Evolutionary conservation across 805 yeast species (phyloP).

Genomic region (Hanseniaspora clermontiae): DNA sequence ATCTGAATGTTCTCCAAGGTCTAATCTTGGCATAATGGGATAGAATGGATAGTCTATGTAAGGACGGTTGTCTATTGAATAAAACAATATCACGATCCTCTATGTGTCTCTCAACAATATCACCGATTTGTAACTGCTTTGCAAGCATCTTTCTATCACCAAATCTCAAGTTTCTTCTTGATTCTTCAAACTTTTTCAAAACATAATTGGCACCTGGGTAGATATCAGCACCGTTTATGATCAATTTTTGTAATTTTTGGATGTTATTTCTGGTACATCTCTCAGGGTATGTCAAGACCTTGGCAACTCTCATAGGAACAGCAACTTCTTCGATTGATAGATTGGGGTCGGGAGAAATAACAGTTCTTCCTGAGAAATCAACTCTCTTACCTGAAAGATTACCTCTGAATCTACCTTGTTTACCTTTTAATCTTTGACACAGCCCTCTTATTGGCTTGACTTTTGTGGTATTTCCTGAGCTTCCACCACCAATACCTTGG

Average conservation of each 20-base stretch:
- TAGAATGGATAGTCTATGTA: slow-evolving; percentile 84
- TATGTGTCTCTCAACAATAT: slow-evolving; percentile 87
- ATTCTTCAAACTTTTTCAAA: slow-evolving; percentile 66
- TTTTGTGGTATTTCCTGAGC: slow-evolving; percentile 26
- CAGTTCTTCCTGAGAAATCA: slow-evolving; percentile 95
- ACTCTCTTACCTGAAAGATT: slow-evolving; percentile 96
- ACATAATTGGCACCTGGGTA: slow-evolving; percentile 97
- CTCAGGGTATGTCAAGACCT: slow-evolving; percentile 91
- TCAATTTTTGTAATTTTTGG: slow-evolving; percentile 58
- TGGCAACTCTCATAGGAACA: slow-evolving; percentile 94
- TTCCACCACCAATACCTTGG: slow-evolving; percentile 35
- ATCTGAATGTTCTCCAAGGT: slow-evolving; percentile 95
- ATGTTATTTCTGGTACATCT: slow-evolving; percentile 79
- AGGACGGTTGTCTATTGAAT: slow-evolving; percentile 94
- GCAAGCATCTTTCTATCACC: slow-evolving; percentile 78
- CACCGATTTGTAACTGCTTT: slow-evolving; percentile 67
- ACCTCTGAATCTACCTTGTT: slow-evolving; percentile 98
- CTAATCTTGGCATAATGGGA: slow-evolving; percentile 92
- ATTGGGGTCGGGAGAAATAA: slow-evolving; percentile 97
- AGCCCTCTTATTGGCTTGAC: slow-evolving; percentile 79
- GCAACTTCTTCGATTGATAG: slow-evolving; percentile 92
- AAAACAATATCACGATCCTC: slow-evolving; percentile 95
- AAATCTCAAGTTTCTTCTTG: slow-evolving; percentile 76
- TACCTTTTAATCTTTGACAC: slow-evolving; percentile 94
- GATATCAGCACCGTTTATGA: slow-evolving; percentile 70